Base-by-base conservation (phyloP, 148 eudicot genomes). In the Rhododendron mucronatum region DNA sequence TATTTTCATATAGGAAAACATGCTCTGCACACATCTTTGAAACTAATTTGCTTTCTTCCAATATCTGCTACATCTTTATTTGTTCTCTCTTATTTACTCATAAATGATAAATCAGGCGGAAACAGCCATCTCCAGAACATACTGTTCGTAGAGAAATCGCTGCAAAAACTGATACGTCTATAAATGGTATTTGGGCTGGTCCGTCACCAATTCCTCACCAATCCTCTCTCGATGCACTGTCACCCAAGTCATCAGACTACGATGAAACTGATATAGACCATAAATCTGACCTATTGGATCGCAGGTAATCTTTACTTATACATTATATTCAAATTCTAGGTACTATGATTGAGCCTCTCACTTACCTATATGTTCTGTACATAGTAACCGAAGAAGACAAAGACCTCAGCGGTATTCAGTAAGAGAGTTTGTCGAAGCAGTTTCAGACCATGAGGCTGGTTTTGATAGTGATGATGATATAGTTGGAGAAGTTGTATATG, bases 401-500 rank as follows among this genome's bases (percentile, higher is more conserved):
- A 94, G 93, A 89, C 94, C 96, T 69, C 94, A 91, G 82, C 88
- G 99, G 50, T 97, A 97, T 87, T 92, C 96, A 9, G 93, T 86
- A 20, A 89, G 84, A 74, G 98, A 93, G 26, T 97, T 88, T 90
- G 92, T 94, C 20, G 96, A 93, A 81, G 95, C 88, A 21, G 69
- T 87, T 78, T 93, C 98, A 33, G 98, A 95, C 30, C 88, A 92
- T 59, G 98, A 94, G 45, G 90, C 85, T 33, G 94, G 89, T 76
- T 87, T 85, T 85, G 95, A 95, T 61, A 93, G 94, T 84, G 98
- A 94, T 82, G 99, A 97, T 45, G 98, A 97, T 65, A 97, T 97
- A 71, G 98, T 93, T 80, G 99, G 99, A 79, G 99, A 95, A 90
- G 99, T 90, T n/a, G 99, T 94, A 26, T 95, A 97, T 84, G 96